Base-by-base conservation (phyloP, 306 rosid species). In the Mucuna pruriens region DNA sequence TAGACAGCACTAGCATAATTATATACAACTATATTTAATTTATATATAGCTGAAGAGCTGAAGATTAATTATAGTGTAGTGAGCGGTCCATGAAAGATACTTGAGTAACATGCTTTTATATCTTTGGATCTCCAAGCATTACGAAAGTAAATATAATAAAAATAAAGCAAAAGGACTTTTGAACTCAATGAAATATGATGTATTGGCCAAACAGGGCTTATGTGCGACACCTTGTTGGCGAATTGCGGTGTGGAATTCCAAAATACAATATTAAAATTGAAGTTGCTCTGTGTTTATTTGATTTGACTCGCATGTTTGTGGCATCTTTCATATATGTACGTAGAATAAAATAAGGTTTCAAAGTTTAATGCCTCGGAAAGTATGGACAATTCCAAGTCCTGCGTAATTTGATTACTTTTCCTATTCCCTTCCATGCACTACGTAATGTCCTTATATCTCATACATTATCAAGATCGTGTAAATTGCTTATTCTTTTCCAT, bases 361-460 rank as follows among this genome's bases (percentile, higher is more conserved):
- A 83, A 80, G 78, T 33, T 85, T 69, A 46, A 86, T 89, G 93
- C 90, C 82, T 82, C 82, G 22, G 69, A 89, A 89, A 89, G 87
- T 84, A 88, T 66, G 52, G 85, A 86, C 88, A 81, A 19, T 74
- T 77, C 77, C 57, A 51, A 40, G 64, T 69, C 85, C 76, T 39
- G 55, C 60, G 70, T 52, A 64, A 26, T 67, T 39, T 60, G 26
- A 70, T 69, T 52, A n/a, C 69, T 49, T 64, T 73, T 29, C 23
- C 25, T 36, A 36, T 10, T 61, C 66, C 45, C 44, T 63, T 39
- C 9, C 68, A 51, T 63, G 74, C 44, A 71, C 52, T 22, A 51
- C 76, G 71, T 46, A 29, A 84, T 76, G 40, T 49, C 44, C 62
- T 54, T 3, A 29, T 2, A 16, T 23, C 8, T 31, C 67, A 38